A percentile compares a stretch with the other conserved stretches of the same genome.
These are phyloP conservation scores for Fereydounia khargensis DNA, from an alignment of 1,284 basidiomycete species.

Conservation along the genomic window DNA sequence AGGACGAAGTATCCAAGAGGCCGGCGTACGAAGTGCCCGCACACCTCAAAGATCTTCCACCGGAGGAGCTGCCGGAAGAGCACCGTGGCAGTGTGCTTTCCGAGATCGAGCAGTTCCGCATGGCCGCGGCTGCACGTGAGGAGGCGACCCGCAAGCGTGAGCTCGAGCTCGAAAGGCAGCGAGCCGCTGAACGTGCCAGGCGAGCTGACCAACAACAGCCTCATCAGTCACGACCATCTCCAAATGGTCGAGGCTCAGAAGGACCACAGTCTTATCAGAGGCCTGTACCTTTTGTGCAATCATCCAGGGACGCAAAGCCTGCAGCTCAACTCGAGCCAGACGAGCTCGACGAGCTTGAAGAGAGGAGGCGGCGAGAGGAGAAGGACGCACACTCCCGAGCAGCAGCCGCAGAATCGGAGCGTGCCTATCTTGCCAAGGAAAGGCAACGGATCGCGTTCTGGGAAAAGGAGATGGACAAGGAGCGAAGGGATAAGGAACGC, in stretches of 20 bases:
- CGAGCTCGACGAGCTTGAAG: constrained; percentile 26
- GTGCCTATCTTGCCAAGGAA: constrained; percentile 25
- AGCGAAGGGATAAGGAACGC: constrained; percentile 13
- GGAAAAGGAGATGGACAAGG: constrained; percentile 31
- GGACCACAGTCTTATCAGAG: constrained; percentile 32
- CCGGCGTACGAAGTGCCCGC: constrained; percentile 72
- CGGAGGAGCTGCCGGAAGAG: constrained; percentile 91
- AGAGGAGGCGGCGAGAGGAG: constrained; percentile 19
- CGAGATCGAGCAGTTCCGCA: constrained; percentile 78
- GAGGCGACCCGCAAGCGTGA: constrained; percentile 45
- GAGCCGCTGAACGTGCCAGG: constrained; percentile 19
- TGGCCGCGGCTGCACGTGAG: constrained; percentile 47
- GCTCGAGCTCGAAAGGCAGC: constrained; percentile 45
- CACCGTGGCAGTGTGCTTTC: constrained; percentile 88
- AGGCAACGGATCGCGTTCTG: constrained; percentile 38
- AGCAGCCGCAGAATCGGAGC: constrained; percentile 31
- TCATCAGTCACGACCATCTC: constrained; percentile 1
- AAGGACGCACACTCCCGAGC: constrained; percentile 23
- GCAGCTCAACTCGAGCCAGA: constrained; percentile 31
- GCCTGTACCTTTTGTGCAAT: constrained; percentile 32
- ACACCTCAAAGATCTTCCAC: constrained; percentile 88
- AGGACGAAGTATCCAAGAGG: constrained; percentile 59
- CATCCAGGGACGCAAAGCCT: constrained; percentile 8
- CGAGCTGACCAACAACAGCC: constrained; percentile 12
- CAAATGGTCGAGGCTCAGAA: constrained; percentile 3